Evolutionary conservation across 371 early-diverging fungal species (phyloP).

Genomic region (Syncephalastrum contaminatum): DNA sequence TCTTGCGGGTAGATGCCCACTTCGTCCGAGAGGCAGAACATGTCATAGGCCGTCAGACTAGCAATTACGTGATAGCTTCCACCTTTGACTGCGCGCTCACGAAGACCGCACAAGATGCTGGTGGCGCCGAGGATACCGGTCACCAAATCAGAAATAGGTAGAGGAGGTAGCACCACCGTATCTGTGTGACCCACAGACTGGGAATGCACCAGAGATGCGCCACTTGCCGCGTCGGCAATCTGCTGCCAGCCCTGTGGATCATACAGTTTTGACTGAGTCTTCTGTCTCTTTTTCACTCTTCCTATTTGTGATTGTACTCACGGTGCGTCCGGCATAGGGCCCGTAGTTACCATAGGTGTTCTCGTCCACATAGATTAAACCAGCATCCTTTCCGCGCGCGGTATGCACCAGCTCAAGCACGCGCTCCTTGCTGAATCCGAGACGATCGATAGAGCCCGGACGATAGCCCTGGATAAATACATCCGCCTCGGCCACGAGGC

Average conservation of each 20-base stretch:
- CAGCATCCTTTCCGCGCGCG: too few species aligned
- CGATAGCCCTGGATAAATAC: conserved; percentile 19
- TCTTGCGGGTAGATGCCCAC: conserved; percentile 9
- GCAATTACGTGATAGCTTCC: conserved; percentile 10
- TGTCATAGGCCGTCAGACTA: conserved; percentile 2
- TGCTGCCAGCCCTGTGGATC: conserved; percentile 20
- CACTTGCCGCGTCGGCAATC: conserved; percentile 16
- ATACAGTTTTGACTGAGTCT: too few species aligned
- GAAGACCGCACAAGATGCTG: conserved; percentile 7
- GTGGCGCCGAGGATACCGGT: conserved; percentile 11
- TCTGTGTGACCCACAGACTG: conserved; percentile 10
- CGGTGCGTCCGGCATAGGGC: too few species aligned
- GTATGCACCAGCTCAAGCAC: conserved; percentile 7
- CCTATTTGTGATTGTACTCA: too few species aligned
- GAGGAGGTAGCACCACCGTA: conserved; percentile 4
- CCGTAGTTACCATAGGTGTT: conserved; percentile 4
- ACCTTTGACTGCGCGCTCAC: conserved; percentile 10
- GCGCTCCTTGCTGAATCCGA: conserved; percentile 15
- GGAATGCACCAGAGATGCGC: conserved; percentile 12
- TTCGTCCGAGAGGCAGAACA: conserved; percentile 7
- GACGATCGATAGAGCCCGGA: conserved; percentile 14
- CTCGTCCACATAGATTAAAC: conserved; percentile 10
- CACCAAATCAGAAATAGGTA: conserved; percentile 10
- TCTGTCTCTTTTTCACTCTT: too few species aligned
- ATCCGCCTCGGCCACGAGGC: conserved; percentile 16